Percentiles rank a stretch among this genome's conserved stretches.
Conservation (phyloP, 805 yeast genomes). For the Hanseniaspora lachancei region DNA sequence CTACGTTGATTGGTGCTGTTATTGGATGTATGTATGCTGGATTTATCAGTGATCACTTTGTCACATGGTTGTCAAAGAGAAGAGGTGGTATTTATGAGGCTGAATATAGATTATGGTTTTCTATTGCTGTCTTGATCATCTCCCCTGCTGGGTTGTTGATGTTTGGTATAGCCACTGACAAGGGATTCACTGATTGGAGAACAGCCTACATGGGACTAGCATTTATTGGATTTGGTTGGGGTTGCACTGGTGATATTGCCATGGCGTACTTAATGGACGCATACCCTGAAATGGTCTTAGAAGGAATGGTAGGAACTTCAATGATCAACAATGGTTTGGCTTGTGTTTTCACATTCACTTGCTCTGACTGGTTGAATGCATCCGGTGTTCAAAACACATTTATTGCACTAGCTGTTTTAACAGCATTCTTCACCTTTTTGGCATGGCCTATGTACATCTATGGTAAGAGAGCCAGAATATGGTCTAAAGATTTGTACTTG, state of each 20-base stretch:
- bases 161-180: constrained; percentile 55
- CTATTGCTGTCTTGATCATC: constrained; percentile 41
- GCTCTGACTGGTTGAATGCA: constrained; percentile 46
- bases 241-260: constrained; percentile 59
- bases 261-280: constrained; percentile 56
- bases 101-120: constrained; percentile 48
- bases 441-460: constrained; percentile 46
- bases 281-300: constrained; percentile 56
- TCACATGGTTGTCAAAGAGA: constrained; percentile 47
- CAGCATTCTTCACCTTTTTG: constrained; percentile 41
- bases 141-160: constrained; percentile 49
- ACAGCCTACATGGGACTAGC: constrained; percentile 49
- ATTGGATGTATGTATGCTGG: constrained; percentile 59
- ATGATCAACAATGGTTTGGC: constrained; percentile 53
- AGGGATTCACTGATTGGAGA: constrained; percentile 36
- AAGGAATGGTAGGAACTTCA: constrained; percentile 57
- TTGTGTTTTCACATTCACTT: constrained; percentile 52
- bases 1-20: constrained; percentile 52
- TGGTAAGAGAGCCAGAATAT: constrained; percentile 46
- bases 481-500: constrained; percentile 46
- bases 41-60: constrained; percentile 44
- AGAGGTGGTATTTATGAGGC: constrained; percentile 54
- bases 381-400: constrained; percentile 48
- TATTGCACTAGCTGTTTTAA: constrained; percentile 47
- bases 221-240: constrained; percentile 55